Percentiles rank a stretch among this genome's conserved stretches.
Conservation (phyloP, 2,329 filamentous ascomycete species). For the Trichoderma atrobrunneum region DNA sequence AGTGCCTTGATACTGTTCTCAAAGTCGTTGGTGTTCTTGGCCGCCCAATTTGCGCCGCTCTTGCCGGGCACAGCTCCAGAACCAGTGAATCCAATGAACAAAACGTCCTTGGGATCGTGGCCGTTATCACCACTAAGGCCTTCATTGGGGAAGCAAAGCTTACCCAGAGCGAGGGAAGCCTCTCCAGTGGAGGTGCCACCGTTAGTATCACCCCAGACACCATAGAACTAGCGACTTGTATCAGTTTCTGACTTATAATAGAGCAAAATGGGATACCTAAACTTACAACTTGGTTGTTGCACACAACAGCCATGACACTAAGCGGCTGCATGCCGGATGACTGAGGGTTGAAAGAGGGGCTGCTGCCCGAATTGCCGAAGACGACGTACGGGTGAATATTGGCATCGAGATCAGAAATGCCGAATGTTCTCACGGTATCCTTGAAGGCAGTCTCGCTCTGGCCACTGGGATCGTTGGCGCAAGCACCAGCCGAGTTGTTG, state of each 20-base stretch:
- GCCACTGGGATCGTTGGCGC: conserved; percentile 18
- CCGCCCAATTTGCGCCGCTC: conserved; percentile 49
- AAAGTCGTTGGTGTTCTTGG: conserved; percentile 43
- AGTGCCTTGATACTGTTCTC: conserved; percentile 45
- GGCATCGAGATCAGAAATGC: conserved; percentile 18
- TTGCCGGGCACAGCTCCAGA: conserved; percentile 49
- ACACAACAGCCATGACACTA: conserved; percentile 19
- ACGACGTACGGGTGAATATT: conserved; percentile 20
- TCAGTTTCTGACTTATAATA: neutral
- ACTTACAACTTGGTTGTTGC: conserved; percentile 20
- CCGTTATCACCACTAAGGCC: conserved; percentile 51
- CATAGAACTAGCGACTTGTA: conserved; percentile 36
- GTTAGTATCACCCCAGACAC: conserved; percentile 56
- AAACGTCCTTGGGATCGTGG: conserved; percentile 50
- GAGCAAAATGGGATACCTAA: neutral
- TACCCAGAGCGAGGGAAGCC: conserved; percentile 49
- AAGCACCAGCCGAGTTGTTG: conserved; percentile 17
- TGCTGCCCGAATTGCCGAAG: conserved; percentile 14
- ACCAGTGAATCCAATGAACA: conserved; percentile 56
- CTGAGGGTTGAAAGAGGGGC: conserved; percentile 12
- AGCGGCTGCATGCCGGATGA: conserved; percentile 8
- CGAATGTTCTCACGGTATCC: conserved; percentile 13
- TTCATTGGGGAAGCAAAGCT: conserved; percentile 47
- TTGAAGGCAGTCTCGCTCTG: conserved; percentile 19
- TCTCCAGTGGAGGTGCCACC: conserved; percentile 49